A percentile compares a stretch with the other conserved stretches of the same genome.
Conservation (phyloP, 345 rosid species). For the Acer saccharum region DNA sequence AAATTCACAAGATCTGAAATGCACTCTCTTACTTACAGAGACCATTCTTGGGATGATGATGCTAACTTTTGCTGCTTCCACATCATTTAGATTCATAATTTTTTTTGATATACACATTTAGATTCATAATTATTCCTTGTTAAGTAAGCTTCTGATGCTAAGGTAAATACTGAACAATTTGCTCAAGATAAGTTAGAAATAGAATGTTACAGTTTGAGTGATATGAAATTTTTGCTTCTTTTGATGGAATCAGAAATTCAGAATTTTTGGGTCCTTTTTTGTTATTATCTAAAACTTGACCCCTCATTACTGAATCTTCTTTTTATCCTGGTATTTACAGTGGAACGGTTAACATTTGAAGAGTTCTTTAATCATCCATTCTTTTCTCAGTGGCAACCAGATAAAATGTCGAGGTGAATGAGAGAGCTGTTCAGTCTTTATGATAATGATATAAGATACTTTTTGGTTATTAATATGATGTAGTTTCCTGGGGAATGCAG, state of each 20-base stretch:
- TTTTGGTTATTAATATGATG: slow-evolving; percentile 28
- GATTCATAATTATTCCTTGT: neutral
- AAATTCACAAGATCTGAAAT: too few species aligned
- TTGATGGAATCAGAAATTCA: slow-evolving; percentile 1
- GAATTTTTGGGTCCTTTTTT: neutral
- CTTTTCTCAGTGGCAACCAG: slow-evolving; percentile 52
- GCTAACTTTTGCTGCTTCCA: neutral
- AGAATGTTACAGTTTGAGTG: neutral
- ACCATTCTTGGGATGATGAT: neutral
- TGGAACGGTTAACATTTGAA: slow-evolving; percentile 92
- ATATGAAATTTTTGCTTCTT: neutral
- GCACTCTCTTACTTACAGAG: neutral
- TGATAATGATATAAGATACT: slow-evolving; percentile 7
- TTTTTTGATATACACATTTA: neutral
- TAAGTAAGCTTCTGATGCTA: slow-evolving; percentile 16
- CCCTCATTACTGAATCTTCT: neutral
- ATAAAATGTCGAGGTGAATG: slow-evolving; percentile 61
- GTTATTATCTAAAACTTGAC: neutral
- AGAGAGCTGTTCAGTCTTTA: slow-evolving; percentile 9
- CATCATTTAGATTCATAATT: neutral
- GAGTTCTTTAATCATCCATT: slow-evolving; percentile 95
- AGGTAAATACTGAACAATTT: slow-evolving; percentile 4
- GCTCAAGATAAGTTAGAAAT: neutral
- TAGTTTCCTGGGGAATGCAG: slow-evolving; percentile 39
- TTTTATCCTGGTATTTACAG: slow-evolving; percentile 45